Conservation (phyloP, 139 green algal species). For the Chlorella sp. region DNA sequence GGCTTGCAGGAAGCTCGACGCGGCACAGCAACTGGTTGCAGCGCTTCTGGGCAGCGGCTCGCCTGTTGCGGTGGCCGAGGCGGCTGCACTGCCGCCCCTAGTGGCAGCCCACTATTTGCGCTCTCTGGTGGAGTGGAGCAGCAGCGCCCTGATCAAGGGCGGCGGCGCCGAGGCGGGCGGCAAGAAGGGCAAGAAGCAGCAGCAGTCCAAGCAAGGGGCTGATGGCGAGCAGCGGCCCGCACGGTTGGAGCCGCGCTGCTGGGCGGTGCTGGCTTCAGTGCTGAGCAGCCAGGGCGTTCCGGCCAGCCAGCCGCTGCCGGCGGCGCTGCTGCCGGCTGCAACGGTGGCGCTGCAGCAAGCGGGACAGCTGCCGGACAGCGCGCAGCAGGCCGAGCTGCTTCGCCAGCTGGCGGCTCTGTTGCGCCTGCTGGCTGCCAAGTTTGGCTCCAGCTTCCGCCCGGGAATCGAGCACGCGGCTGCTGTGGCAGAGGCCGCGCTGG, state of each 20-base stretch:
- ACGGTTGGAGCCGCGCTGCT: conserved; percentile 10
- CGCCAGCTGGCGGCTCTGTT: not conserved
- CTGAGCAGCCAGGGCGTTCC: conserved; percentile 14
- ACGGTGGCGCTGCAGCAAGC: conserved; percentile 4
- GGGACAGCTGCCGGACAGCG: not conserved
- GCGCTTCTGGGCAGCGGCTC: not conserved
- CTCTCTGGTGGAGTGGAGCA: conserved; percentile 30
- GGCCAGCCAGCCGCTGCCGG: conserved; percentile 18
- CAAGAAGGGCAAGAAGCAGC: conserved; percentile 23
- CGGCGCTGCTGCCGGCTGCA: conserved; percentile 1
- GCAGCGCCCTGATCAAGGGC: not conserved
- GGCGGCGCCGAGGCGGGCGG: not conserved
- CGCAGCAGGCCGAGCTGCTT: not conserved
- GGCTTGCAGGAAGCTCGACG: conserved; percentile 22
- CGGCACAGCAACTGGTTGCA: not conserved
- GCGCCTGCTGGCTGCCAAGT: not conserved
- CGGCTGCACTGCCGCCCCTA: conserved; percentile 16
- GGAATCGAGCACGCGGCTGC: conserved; percentile 29
- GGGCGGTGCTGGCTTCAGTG: not conserved
- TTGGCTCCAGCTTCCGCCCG: not conserved
- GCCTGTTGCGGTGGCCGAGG: not conserved
- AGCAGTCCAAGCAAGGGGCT: not conserved
- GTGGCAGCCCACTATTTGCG: conserved; percentile 24
- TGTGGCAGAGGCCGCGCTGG: conserved; percentile 23
- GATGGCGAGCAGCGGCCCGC: not conserved